phyloP scores from a whole-genome alignment of 768 basidiomycete genomes.

The Termitomyces sp. region DNA sequence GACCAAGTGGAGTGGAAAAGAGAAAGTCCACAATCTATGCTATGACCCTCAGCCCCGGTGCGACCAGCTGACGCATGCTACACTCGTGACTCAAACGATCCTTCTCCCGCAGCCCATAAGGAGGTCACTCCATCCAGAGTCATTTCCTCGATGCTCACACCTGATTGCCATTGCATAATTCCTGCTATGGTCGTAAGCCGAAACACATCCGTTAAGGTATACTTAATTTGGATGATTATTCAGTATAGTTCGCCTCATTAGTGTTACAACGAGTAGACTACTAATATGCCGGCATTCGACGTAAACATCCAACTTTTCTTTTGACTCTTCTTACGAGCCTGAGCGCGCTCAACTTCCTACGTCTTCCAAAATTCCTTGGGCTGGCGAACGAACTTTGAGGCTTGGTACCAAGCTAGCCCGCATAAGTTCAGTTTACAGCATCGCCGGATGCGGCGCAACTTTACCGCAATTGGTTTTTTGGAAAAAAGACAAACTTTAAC shows the following conservation, averaged over 20 bases:
- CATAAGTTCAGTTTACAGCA: not conserved
- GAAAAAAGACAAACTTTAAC: not conserved
- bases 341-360: not conserved
- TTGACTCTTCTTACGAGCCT: not conserved
- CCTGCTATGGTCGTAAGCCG: slow-evolving; percentile 1
- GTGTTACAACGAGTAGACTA: not conserved
- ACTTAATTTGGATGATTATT: not conserved
- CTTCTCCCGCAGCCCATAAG: slow-evolving; percentile 11
- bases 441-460: not conserved
- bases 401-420: not conserved
- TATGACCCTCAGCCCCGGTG: slow-evolving; percentile 6
- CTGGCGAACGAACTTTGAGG: not conserved
- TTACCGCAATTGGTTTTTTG: not conserved
- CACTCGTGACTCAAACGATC: slow-evolving; percentile 4
- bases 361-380: not conserved
- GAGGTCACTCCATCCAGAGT: not conserved
- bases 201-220: not conserved
- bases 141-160: slow-evolving; percentile 7
- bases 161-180: slow-evolving; percentile 3
- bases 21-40: not conserved
- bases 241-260: not conserved
- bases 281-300: slow-evolving; percentile 2
- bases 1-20: not conserved
- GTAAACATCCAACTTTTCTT: not conserved
- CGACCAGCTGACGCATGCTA: not conserved